Percentiles rank a stretch among this genome's conserved stretches.
phyloP scores from a whole-genome alignment of 495 filamentous ascomycete genomes.

The Trichoderma parareesei region DNA sequence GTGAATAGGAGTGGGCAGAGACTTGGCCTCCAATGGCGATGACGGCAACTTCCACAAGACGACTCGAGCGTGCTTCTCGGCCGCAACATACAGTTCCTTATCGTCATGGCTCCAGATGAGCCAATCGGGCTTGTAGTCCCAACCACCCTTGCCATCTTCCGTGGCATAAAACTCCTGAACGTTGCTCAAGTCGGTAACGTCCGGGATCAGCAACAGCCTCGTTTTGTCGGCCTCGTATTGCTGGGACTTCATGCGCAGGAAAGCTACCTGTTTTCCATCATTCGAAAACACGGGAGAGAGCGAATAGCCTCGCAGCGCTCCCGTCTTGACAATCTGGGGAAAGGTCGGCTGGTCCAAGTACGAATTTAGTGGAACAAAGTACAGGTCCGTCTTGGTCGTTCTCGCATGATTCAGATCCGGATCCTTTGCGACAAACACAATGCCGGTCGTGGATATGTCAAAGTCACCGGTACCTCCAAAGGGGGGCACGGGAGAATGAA shows the following conservation, averaged over 20 bases:
- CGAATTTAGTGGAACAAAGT: conserved; percentile 57
- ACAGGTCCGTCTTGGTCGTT: conserved; percentile 74
- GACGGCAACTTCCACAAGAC: conserved; percentile 57
- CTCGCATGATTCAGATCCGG: conserved; percentile 67
- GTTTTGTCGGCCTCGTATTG: conserved; percentile 91
- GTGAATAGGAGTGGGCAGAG: conserved; percentile 47
- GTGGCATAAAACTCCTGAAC: conserved; percentile 57
- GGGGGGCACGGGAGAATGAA: conserved; percentile 55
- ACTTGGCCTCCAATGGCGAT: conserved; percentile 39
- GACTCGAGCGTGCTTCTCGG: conserved; percentile 56
- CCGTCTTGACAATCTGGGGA: conserved; percentile 36
- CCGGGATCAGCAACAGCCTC: conserved; percentile 56
- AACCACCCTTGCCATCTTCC: conserved; percentile 51
- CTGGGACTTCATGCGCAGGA: conserved; percentile 67
- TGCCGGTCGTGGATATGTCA: conserved; percentile 44
- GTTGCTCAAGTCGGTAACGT: conserved; percentile 51
- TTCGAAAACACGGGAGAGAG: conserved; percentile 69
- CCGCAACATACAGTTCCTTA: conserved; percentile 53
- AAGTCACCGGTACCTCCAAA: conserved; percentile 50
- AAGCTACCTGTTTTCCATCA: conserved; percentile 64
- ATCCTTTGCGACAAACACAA: conserved; percentile 83
- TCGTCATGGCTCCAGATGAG: conserved; percentile 62
- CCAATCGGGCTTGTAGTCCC: conserved; percentile 59
- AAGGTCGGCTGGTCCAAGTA: conserved; percentile 46
- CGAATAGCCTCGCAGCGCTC: conserved; percentile 59